These are phyloP conservation scores for Lepidium aucheri DNA, from an alignment of 345 rosid genomes.

Conservation along the genomic window DNA sequence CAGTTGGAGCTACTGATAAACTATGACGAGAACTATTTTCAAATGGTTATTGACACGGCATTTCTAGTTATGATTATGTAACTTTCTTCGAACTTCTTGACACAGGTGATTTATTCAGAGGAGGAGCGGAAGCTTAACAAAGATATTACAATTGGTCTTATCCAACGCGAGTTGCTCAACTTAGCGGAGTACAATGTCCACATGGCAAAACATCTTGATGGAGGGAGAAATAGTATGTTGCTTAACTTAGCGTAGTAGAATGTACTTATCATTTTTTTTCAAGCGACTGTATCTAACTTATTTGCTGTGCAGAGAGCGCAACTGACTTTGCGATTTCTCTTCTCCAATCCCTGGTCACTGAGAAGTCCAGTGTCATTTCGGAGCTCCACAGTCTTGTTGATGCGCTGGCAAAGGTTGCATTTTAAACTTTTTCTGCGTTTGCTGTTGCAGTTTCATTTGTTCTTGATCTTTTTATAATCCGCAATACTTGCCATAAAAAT, in stretches of 20 bases:
- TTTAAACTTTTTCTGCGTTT: neutral
- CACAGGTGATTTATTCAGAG: slow-evolving; percentile 84
- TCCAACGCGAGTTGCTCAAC: slow-evolving; percentile 74
- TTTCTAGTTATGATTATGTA: neutral
- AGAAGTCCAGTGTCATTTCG: slow-evolving; percentile 83
- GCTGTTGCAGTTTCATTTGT: neutral
- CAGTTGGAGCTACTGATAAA: neutral
- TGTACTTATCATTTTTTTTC: neutral
- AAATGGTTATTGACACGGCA: neutral
- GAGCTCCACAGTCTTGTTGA: slow-evolving; percentile 93
- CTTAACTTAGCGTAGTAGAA: too few species aligned
- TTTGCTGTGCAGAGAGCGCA: slow-evolving; percentile 64
- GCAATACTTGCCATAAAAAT: neutral
- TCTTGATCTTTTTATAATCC: neutral
- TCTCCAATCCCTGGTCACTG: slow-evolving; percentile 68
- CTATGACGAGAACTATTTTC: neutral
- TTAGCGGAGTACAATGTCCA: slow-evolving; percentile 92
- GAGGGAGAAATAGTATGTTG: slow-evolving; percentile 93
- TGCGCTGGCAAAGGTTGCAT: slow-evolving; percentile 73
- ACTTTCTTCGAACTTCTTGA: slow-evolving; percentile 5
- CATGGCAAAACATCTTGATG: slow-evolving; percentile 91
- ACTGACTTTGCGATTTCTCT: slow-evolving; percentile 79
- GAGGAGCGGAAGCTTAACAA: slow-evolving; percentile 94
- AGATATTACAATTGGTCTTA: slow-evolving; percentile 80
- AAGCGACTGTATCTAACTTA: slow-evolving; percentile 1